Base-by-base conservation (phyloP, 371 early-diverging fungal species). In the Agmasoma carcini region DNA sequence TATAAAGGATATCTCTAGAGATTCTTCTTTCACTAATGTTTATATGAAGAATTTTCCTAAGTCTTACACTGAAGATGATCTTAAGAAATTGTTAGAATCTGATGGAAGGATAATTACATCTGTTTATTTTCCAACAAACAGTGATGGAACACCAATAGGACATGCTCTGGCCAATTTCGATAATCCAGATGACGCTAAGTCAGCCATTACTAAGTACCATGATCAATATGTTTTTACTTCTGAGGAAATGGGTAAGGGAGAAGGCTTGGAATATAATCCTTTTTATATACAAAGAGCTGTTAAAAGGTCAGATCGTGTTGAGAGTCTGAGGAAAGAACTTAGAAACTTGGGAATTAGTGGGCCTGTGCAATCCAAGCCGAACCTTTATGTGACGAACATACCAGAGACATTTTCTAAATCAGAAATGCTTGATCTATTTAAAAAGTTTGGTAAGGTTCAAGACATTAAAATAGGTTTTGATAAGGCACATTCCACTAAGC, bases 121-220 rank as follows among this genome's bases (percentile, higher is more conserved):
- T 6, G 53, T 75, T 40, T 66, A 27, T 39, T 49, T 69, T 2
- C 70, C 73, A 20, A 12, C 26, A 14, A 67, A 63, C 27, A 76
- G 73, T 29, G 80, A 84, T 36, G 88, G 88, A 33, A 85, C 85
- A 67, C 25, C 60, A 9, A 86, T 83, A 75, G 95, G 98, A 29
- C 92, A 87, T 75, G 96, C 92, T 56, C 96, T 90, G 67, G 94
- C 92, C 48, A 95, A 98, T 80, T 98, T 87, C 75, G 90, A 91
- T 76, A 85, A 82, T 36, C 77, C 79, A 63, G 93, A 91, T 73
- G 80, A 85, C 61, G 98, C 98, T 59, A 83, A 86, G 39, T 80
- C 77, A 40, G 98, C 96, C 59, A 95, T 98, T 78, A 82, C 85
- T 75, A 81, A 83, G 69, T 89, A 94, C 72, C 88, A 95, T 76